A percentile compares a stretch with the other conserved stretches of the same genome.
phyloP scores from a whole-genome alignment of 352 stramenopile genomes.

The Globisporangium ultimum region DNA sequence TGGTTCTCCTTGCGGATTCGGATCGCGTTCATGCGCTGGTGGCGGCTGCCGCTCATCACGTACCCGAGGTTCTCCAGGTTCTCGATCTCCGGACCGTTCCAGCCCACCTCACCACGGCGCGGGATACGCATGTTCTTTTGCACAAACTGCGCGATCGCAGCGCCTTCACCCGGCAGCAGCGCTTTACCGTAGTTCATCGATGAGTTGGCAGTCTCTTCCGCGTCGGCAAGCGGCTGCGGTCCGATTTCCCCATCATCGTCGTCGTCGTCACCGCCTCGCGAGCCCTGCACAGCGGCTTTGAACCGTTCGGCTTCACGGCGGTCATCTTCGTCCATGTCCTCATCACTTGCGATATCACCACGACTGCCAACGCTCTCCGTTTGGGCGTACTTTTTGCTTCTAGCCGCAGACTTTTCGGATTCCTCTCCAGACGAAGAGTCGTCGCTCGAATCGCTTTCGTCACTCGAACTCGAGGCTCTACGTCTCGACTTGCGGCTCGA shows the following conservation, averaged over 20 bases:
- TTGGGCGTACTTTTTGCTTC: conserved; percentile 16
- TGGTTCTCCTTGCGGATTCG: conserved; percentile 99
- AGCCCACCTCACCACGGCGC: conserved; percentile 97
- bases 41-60: conserved; percentile 97
- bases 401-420: conserved; percentile 12
- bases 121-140: conserved; percentile 99
- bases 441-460: not conserved
- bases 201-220: conserved; percentile 42
- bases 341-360: conserved; percentile 9
- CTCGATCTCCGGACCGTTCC: conserved; percentile 95
- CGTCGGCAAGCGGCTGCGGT: conserved; percentile 66
- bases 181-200: conserved; percentile 90
- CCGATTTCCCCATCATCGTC: conserved; percentile 66
- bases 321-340: conserved; percentile 52
- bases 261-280: conserved; percentile 45
- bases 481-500: conserved; percentile 13
- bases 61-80: conserved; percentile 92
- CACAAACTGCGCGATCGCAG: conserved; percentile 96
- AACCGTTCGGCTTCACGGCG: conserved; percentile 82
- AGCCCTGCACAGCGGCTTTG: conserved; percentile 84
- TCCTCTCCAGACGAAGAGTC: conserved; percentile 17
- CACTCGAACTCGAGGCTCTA: conserved; percentile 5
- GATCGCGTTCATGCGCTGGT: conserved; percentile 99
- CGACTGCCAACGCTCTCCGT: conserved; percentile 7
- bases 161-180: conserved; percentile 91